Base-by-base conservation (phyloP, 179 eudicot genomes). In the Spinacia oleracea region DNA sequence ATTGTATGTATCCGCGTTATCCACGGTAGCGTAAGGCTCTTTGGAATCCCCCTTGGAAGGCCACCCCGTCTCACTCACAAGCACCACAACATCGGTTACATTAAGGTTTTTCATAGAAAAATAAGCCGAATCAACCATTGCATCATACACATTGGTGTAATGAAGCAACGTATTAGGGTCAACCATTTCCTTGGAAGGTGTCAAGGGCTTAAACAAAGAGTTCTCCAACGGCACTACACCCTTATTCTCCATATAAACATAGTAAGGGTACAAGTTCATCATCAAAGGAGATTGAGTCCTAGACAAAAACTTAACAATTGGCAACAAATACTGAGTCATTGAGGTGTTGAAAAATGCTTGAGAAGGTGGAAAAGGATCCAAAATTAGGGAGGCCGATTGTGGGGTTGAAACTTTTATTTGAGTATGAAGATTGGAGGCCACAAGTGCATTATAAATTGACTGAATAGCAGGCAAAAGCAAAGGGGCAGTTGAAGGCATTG, bases 131-230 rank as follows among this genome's bases (percentile, higher is more conserved):
- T 94, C 98, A 71, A 94, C 79, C 97, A 94, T 94, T 14, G 98
- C 98, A 82, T 94, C 98, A 50, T 87, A 84, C 25, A 92, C 98
- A 72, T 88, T 94, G 29, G 92, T 92, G 77, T 94, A 94, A 66
- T 94, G 98, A 71, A 94, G 91, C 82, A 94, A 75, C 15, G 98
- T 91, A 60, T 94, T 94, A 9, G 98, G 94, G 63, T 94, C 98
- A 3, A 94, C 96, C 98, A 94, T 92, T 74, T 94, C 98, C 83
- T 91, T 92, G 6, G 97, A 94, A 53, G 98, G 98, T 8, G 96
- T 88, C 80, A 94, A 83, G 11, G 98, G 98, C 86, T 89, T 92
- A 77, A 94, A 92, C 81, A 94, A 83, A 0, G 94, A 82, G 60
- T 92, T 89, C 25, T 92, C 98, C 81, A 94, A 76, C 0, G 98